phyloP scores from a whole-genome alignment of 78 protist species.

The Creolimax fragrantissima region DNA sequence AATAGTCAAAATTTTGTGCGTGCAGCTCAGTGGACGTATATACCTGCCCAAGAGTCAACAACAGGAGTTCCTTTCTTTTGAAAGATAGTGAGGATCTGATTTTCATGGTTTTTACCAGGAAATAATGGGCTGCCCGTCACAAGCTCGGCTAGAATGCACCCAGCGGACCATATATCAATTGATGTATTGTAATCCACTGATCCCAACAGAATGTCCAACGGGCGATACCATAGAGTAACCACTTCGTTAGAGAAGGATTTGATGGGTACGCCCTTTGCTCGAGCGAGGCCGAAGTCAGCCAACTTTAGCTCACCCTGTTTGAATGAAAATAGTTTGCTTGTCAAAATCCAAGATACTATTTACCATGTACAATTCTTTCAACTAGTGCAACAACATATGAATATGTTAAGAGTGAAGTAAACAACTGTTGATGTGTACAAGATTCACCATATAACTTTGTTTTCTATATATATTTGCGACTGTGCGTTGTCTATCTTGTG shows the following conservation, averaged over 20 bases:
- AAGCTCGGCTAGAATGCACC: constrained; percentile 97
- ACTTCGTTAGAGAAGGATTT: constrained; percentile 89
- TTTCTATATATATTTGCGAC: too few relatives aligned
- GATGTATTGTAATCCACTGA: constrained; percentile 80
- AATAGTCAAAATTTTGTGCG: too few relatives aligned
- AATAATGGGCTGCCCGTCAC: constrained; percentile 28
- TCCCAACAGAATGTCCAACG: constrained; percentile 97
- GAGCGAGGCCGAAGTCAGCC: constrained; percentile 98
- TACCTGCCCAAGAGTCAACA: not conserved
- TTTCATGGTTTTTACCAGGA: not conserved
- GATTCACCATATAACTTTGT: too few relatives aligned
- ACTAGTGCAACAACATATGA: too few relatives aligned
- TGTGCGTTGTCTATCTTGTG: too few relatives aligned
- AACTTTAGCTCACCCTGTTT: constrained; percentile 75
- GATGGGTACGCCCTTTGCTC: constrained; percentile 91
- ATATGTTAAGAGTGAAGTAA: too few relatives aligned
- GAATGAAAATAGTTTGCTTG: too few relatives aligned
- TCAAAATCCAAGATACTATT: too few relatives aligned
- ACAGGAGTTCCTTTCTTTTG: not conserved
- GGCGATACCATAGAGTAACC: constrained; percentile 46
- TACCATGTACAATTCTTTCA: too few relatives aligned
- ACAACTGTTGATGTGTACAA: too few relatives aligned
- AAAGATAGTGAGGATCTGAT: not conserved
- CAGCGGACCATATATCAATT: constrained; percentile 95
- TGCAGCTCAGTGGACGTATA: too few relatives aligned